These are phyloP conservation scores for Epicoccum nigrum DNA, from an alignment of 2,329 filamentous ascomycete species.

Conservation along the genomic window DNA sequence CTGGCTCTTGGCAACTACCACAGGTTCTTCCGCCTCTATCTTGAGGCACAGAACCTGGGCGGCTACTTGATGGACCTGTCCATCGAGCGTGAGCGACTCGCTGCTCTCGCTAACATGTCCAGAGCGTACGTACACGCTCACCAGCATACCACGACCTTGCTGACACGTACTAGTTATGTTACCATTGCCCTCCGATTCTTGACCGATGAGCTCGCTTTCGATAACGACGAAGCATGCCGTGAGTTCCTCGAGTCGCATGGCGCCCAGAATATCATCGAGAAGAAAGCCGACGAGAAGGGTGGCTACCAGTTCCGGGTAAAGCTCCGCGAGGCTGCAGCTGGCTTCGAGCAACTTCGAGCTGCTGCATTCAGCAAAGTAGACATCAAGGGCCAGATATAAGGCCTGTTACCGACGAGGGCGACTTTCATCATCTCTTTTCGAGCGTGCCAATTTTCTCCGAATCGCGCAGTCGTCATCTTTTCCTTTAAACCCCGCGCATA, in stretches of 20 bases:
- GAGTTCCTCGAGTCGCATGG: conserved; percentile 87
- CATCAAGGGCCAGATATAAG: conserved; percentile 95
- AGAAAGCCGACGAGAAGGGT: conserved; percentile 63
- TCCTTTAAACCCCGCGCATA: conserved; percentile 31
- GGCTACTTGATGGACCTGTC: conserved; percentile 99
- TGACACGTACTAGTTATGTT: conserved; percentile 78
- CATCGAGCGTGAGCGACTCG: conserved; percentile 88
- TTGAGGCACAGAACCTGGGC: conserved; percentile 94
- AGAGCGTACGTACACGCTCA: conserved; percentile 75
- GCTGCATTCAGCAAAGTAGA: conserved; percentile 86
- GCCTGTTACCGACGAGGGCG: conserved; percentile 4
- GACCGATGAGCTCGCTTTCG: conserved; percentile 94
- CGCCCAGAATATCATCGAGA: conserved; percentile 76
- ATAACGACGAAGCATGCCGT: conserved; percentile 86
- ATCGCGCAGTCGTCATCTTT: conserved; percentile 14
- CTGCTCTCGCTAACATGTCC: conserved; percentile 89
- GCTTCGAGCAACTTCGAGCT: conserved; percentile 76
- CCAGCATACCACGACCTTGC: conserved; percentile 30
- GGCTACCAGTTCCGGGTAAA: conserved; percentile 50
- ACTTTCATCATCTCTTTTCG: conserved; percentile 1
- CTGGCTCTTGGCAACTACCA: conserved; percentile 95
- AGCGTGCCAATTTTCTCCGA: conserved; percentile 15
- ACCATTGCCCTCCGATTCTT: conserved; percentile 88
- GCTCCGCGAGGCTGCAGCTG: conserved; percentile 63
- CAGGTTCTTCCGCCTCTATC: conserved; percentile 95